Evolutionary conservation across 805 yeast species (phyloP).

Genomic region (Pichia kluyveri): DNA sequence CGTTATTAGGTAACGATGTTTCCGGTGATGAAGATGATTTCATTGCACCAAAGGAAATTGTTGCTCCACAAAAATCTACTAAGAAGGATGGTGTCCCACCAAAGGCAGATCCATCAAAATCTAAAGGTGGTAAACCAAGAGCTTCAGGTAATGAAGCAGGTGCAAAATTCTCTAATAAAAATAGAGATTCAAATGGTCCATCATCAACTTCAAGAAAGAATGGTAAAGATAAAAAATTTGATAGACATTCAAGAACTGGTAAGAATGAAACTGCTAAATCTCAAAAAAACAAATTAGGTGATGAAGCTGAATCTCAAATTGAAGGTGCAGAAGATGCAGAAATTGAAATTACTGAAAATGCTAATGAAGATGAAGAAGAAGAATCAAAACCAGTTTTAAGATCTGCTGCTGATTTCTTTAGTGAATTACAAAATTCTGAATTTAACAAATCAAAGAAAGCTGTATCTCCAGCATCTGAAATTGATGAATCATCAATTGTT

Average conservation of each 20-base stretch:
- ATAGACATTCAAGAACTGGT: constrained; percentile 82
- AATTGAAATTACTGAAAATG: constrained; percentile 30
- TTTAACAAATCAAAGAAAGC: constrained; percentile 21
- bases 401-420: constrained; percentile 83
- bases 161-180: constrained; percentile 61
- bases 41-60: constrained; percentile 62
- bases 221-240: constrained; percentile 48
- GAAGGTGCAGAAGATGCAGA: constrained; percentile 55
- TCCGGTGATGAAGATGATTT: constrained; percentile 62
- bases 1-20: constrained; percentile 81
- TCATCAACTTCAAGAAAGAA: constrained; percentile 37
- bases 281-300: constrained; percentile 84
- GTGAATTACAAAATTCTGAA: constrained; percentile 45
- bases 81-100: constrained; percentile 79
- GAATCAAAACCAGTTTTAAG: constrained; percentile 43
- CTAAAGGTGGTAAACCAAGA: constrained; percentile 59
- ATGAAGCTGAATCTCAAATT: constrained; percentile 43
- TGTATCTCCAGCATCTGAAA: constrained; percentile 31
- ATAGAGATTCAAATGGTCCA: constrained; percentile 52
- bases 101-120: constrained; percentile 70
- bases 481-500: constrained; percentile 49
- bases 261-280: constrained; percentile 81
- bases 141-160: constrained; percentile 89
- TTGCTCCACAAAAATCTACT: constrained; percentile 74
- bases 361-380: constrained; percentile 30